phyloP scores from a whole-genome alignment of 2,329 filamentous ascomycete genomes.

The Aspergillus neoniger region DNA sequence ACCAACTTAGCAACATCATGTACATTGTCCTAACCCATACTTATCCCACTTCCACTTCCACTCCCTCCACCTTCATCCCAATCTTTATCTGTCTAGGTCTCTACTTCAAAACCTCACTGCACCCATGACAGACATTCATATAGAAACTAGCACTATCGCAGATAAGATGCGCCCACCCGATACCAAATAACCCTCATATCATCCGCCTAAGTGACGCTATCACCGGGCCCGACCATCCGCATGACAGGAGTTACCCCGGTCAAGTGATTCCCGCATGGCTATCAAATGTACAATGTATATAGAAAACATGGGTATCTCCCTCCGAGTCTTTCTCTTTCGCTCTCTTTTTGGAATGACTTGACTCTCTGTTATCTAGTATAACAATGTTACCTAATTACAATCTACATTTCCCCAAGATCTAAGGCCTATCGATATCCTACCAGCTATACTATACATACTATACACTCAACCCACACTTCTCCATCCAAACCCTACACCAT shows the following conservation, averaged over 20 bases:
- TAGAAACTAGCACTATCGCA: background rate
- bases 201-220: conserved; percentile 1
- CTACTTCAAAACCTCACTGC: background rate
- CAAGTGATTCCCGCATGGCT: conserved; percentile 14
- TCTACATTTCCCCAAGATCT: too few species aligned
- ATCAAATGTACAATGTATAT: background rate
- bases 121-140: background rate
- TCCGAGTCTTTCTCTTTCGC: background rate
- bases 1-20: too few species aligned
- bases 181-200: background rate
- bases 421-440: too few species aligned
- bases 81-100: too few species aligned
- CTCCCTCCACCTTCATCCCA: too few species aligned
- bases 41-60: too few species aligned
- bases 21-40: too few species aligned
- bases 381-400: too few species aligned
- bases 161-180: background rate
- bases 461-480: too few species aligned
- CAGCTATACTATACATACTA: too few species aligned
- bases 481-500: background rate
- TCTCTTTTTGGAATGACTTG: background rate
- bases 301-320: background rate
- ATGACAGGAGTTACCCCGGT: conserved; percentile 7
- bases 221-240: conserved; percentile 18
- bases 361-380: too few species aligned